Conservation (phyloP, 768 basidiomycete species). For the Amanita thiersii region DNA sequence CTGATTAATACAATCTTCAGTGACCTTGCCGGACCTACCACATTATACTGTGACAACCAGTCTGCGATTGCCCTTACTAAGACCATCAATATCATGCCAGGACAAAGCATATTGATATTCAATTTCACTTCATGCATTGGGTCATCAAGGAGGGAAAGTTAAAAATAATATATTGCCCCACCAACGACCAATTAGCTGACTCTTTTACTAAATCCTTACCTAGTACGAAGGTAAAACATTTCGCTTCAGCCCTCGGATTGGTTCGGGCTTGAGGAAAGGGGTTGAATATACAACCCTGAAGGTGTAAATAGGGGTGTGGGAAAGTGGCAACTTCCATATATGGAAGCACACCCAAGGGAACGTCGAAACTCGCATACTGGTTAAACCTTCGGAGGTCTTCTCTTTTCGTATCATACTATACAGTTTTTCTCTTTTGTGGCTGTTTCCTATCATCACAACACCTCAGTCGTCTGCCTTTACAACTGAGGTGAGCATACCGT, state of each 20-base stretch:
- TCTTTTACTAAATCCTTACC: slow-evolving; percentile 19
- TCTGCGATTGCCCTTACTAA: slow-evolving; percentile 15
- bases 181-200: slow-evolving; percentile 18
- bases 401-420: no score
- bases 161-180: slow-evolving; percentile 17
- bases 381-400: no score
- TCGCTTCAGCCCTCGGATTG: slow-evolving; percentile 15
- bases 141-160: slow-evolving; percentile 14
- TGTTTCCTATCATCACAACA: no score
- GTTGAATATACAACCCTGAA: slow-evolving; percentile 9
- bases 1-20: neutral
- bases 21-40: slow-evolving; percentile 1
- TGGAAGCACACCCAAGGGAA: no score
- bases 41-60: slow-evolving; percentile 16
- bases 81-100: slow-evolving; percentile 14
- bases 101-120: slow-evolving; percentile 12
- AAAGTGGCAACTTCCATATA: no score
- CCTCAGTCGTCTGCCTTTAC: no score
- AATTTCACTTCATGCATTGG: slow-evolving; percentile 15
- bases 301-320: no score
- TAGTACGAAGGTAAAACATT: slow-evolving; percentile 18
- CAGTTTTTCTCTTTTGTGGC: no score
- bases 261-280: slow-evolving; percentile 20
- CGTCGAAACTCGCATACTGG: no score
- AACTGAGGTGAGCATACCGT: no score